Evolutionary conservation across 768 basidiomycete genomes (phyloP).

Genomic region (Russula sp.): DNA sequence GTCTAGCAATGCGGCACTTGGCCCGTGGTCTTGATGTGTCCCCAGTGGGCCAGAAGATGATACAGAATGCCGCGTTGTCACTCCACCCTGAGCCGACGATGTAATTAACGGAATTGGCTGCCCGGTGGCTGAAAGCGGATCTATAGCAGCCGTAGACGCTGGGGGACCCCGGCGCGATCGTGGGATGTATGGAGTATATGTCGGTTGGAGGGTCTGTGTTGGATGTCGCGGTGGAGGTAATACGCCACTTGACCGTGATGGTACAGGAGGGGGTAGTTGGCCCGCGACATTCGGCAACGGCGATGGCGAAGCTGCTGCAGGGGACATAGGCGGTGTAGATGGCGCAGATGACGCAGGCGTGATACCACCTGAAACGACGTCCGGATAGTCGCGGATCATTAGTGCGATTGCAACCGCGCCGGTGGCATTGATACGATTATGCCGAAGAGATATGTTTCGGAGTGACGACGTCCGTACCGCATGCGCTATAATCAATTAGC

Average conservation of each 20-base stretch:
- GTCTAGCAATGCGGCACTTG: constrained; percentile 72
- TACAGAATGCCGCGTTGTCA: constrained; percentile 40
- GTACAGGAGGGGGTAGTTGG: constrained; percentile 31
- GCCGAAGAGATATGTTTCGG: constrained; percentile 81
- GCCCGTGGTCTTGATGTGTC: constrained; percentile 33
- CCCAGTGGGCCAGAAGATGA: constrained; percentile 20
- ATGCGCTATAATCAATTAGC: constrained; percentile 45
- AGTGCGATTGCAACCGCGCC: constrained; percentile 89
- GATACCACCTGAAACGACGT: constrained; percentile 42
- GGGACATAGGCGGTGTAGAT: constrained; percentile 24
- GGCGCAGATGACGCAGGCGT: constrained; percentile 25
- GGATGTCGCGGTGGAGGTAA: constrained; percentile 47
- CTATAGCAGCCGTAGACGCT: constrained; percentile 23
- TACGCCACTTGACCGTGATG: constrained; percentile 34
- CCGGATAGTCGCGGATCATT: constrained; percentile 96
- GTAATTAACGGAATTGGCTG: constrained; percentile 66
- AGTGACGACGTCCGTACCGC: constrained; percentile 77
- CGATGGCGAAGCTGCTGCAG: constrained; percentile 31
- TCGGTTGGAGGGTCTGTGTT: constrained; percentile 50
- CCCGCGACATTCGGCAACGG: constrained; percentile 27
- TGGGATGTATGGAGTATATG: constrained; percentile 80
- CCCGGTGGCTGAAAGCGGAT: constrained; percentile 36
- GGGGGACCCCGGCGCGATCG: constrained; percentile 44
- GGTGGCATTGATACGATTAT: constrained; percentile 77
- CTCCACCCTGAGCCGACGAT: constrained; percentile 39